Evolutionary conservation across 257 asterid genomes (phyloP).

Genomic region (Linaria vulgaris): DNA sequence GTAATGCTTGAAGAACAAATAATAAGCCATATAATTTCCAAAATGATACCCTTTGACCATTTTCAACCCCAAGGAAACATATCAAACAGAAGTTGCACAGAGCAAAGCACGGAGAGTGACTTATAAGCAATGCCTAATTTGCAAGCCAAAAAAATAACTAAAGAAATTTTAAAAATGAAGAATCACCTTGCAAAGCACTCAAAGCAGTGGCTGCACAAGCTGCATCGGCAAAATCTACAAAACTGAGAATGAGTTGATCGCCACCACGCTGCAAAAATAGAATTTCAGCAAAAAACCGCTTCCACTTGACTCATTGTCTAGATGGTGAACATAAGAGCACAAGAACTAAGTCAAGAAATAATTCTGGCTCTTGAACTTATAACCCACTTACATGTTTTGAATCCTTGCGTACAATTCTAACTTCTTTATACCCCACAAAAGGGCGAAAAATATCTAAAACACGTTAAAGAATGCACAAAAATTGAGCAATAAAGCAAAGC

Average conservation of each 20-base stretch:
- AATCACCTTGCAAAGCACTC: conserved; percentile 55
- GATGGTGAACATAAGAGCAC: no score
- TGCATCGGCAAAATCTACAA: conserved; percentile 53
- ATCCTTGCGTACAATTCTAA: conserved; percentile 55
- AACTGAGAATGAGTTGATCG: conserved; percentile 51
- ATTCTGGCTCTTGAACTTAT: neutral
- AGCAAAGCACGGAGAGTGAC: no score
- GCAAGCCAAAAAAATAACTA: no score
- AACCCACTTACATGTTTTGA: conserved; percentile 43
- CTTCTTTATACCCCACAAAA: conserved; percentile 62
- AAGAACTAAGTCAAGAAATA: no score
- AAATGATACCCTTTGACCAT: no score
- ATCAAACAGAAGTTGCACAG: no score
- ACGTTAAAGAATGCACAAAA: conserved; percentile 30
- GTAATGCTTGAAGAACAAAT: no score
- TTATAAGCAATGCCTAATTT: no score
- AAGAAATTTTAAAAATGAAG: neutral
- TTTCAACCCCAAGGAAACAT: no score
- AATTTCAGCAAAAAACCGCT: neutral
- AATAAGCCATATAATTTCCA: no score
- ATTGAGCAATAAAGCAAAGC: neutral
- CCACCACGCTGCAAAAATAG: conserved; percentile 50
- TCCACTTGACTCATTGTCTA: no score
- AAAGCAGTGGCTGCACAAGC: conserved; percentile 67
- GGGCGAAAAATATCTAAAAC: conserved; percentile 53